Evolutionary conservation across 2,329 filamentous ascomycete genomes (phyloP).

Genomic region (Mycosphaerella sp.): DNA sequence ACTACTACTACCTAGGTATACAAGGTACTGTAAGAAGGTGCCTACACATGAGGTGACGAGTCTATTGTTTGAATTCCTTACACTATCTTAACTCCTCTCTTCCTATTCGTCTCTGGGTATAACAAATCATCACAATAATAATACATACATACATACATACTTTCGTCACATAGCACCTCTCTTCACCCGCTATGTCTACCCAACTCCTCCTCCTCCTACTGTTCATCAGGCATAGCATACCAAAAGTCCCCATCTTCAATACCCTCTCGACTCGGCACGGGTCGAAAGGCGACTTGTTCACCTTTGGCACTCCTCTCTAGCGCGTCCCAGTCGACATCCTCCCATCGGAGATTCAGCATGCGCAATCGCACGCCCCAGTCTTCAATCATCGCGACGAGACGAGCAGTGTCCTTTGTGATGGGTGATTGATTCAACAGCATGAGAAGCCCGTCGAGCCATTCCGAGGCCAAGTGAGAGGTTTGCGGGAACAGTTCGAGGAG

Average conservation of each 20-base stretch:
- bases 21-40: too few relatives aligned
- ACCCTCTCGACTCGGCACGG: slow-evolving; percentile 72
- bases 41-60: too few relatives aligned
- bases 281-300: slow-evolving; percentile 25
- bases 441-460: slow-evolving; percentile 92
- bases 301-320: slow-evolving; percentile 35
- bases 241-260: slow-evolving; percentile 82
- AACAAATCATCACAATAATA: too few relatives aligned
- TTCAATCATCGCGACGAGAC: slow-evolving; percentile 74
- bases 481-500: slow-evolving; percentile 78
- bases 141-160: too few relatives aligned
- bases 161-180: too few relatives aligned
- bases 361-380: slow-evolving; percentile 92
- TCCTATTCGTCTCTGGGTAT: too few relatives aligned
- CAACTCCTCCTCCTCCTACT: neutral
- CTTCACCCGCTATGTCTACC: too few relatives aligned
- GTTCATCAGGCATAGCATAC: slow-evolving; percentile 55
- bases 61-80: neutral
- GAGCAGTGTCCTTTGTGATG: slow-evolving; percentile 94
- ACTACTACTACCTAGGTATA: too few relatives aligned
- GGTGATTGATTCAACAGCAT: slow-evolving; percentile 94
- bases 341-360: slow-evolving; percentile 81
- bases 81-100: too few relatives aligned
- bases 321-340: slow-evolving; percentile 56
- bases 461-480: slow-evolving; percentile 76